Evolutionary conservation across 768 basidiomycete genomes (phyloP), one percentile per base, ranked within the genome.

Genomic region (Panaeolus papilionaceus): DNA sequence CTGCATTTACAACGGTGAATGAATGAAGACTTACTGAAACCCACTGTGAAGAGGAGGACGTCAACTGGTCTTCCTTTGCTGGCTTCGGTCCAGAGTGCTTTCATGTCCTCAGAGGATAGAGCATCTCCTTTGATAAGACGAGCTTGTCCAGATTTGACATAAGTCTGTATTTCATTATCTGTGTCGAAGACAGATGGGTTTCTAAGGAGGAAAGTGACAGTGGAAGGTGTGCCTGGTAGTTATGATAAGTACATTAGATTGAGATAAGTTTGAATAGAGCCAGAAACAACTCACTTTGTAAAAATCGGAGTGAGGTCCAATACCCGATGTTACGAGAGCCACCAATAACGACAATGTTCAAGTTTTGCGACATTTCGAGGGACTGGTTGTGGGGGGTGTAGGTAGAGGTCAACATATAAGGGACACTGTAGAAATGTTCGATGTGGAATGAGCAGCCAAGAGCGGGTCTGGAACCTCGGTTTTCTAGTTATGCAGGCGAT

Each of bases 121-220:
- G 87, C 90, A 69, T 92, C 89, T 5, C 91, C 91, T 68, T 87
- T 80, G 10, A 89, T 71, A 8, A 92, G 75, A 11, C 76, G 81
- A 1, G 86, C 91, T 64, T 82, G 82, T 4, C 88, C 89, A 0
- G 79, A 71, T 61, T 79, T 74, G 61, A 92, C 71, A 72, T 85
- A 84, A 10, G 69, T 67, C 70, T 91, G 85, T n/a, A 92, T 84
- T 2, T 69, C 71, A 26, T 79, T 77, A 69, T 92, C 86, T 7
- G 76, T 69, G 51, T 90, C 88, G 69, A 92, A 91, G 4, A 81
- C 80, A 9, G 77, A 68, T 0, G 83, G 77, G 18, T 79, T 81
- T 38, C 91, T 86, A 40, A 92, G 80, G 12, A 92, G 80, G 71
- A 89, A 91, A 0, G 89, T 89, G 0, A 92, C 87, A 1, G 82